Conservation (phyloP, 768 basidiomycete genomes). For the Tulasnella sp. region DNA sequence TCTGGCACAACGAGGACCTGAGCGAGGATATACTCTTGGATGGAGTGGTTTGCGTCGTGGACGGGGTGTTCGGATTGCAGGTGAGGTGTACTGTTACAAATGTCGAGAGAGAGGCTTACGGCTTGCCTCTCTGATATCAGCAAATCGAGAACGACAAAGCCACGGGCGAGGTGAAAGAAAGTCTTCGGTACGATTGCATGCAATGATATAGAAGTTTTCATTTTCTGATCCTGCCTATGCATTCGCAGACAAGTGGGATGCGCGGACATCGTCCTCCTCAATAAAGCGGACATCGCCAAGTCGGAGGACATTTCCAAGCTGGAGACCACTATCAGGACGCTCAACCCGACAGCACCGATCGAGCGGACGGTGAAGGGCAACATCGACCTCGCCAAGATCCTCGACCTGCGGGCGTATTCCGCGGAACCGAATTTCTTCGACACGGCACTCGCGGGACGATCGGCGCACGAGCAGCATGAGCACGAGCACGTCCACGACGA, state of each 20-base stretch:
- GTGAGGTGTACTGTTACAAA: conserved; percentile 24
- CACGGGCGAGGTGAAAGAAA: conserved; percentile 59
- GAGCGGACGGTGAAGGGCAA: conserved; percentile 57
- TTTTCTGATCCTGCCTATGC: neutral
- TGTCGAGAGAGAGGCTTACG: neutral
- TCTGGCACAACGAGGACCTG: conserved; percentile 34
- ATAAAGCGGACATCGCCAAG: conserved; percentile 74
- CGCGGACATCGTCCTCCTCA: conserved; percentile 83
- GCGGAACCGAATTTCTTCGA: conserved; percentile 29
- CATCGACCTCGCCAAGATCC: conserved; percentile 61
- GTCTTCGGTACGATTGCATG: conserved; percentile 48
- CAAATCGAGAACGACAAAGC: conserved; percentile 77
- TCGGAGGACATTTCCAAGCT: conserved; percentile 40
- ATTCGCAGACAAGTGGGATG: conserved; percentile 77
- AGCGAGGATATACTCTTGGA: conserved; percentile 38
- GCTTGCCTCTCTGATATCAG: conserved; percentile 28
- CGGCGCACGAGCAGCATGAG: conserved; percentile 26
- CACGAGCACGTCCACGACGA: conserved; percentile 23
- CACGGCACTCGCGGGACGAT: conserved; percentile 10
- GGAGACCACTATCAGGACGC: conserved; percentile 39
- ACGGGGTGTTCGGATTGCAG: conserved; percentile 67
- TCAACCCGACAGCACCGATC: conserved; percentile 74
- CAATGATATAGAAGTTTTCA: neutral
- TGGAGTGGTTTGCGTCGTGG: conserved; percentile 87
- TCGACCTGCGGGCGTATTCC: conserved; percentile 71